Evolutionary conservation across 257 asterid genomes (phyloP).

Genomic region (Nemophila menziesii): DNA sequence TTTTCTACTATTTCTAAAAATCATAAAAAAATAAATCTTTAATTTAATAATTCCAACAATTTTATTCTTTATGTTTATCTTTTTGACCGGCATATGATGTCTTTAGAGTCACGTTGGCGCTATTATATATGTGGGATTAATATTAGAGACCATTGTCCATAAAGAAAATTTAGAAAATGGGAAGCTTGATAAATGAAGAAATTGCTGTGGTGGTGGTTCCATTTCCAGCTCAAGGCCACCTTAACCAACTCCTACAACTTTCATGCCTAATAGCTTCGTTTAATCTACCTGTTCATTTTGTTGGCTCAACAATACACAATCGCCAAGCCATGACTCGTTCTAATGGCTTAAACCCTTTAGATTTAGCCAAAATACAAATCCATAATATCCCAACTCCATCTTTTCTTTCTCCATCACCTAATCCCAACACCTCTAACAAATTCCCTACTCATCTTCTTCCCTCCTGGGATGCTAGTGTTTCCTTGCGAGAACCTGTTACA

Average conservation of each 20-base stretch:
- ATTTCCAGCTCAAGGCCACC: conserved; percentile 26
- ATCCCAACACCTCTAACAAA: conserved; percentile 28
- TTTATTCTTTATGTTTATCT: too few relatives aligned
- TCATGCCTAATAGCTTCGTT: conserved; percentile 18
- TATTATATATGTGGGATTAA: too few relatives aligned
- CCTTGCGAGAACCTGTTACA: conserved; percentile 20
- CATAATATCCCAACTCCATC: conserved; percentile 32
- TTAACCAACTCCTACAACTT: conserved; percentile 23
- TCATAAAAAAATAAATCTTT: too few relatives aligned
- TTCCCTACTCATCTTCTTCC: conserved; percentile 43
- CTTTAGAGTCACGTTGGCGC: too few relatives aligned
- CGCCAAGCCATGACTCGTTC: conserved; percentile 32
- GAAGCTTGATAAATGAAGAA: neutral
- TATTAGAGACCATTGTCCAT: too few relatives aligned
- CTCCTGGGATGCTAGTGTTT: conserved; percentile 10
- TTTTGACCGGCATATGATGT: too few relatives aligned
- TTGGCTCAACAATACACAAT: conserved; percentile 29
- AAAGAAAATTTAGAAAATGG: too few relatives aligned
- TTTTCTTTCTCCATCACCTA: conserved; percentile 28
- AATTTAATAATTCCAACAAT: too few relatives aligned
- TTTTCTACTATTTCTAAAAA: too few relatives aligned
- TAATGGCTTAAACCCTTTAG: conserved; percentile 15
- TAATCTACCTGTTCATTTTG: conserved; percentile 24
- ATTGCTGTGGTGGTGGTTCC: conserved; percentile 13
- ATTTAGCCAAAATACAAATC: conserved; percentile 23